A percentile compares a stretch with the other conserved stretches of the same genome.
These are phyloP conservation scores for Hyphodiscus hymeniophilus DNA, from an alignment of 495 filamentous ascomycete species.

Conservation along the genomic window DNA sequence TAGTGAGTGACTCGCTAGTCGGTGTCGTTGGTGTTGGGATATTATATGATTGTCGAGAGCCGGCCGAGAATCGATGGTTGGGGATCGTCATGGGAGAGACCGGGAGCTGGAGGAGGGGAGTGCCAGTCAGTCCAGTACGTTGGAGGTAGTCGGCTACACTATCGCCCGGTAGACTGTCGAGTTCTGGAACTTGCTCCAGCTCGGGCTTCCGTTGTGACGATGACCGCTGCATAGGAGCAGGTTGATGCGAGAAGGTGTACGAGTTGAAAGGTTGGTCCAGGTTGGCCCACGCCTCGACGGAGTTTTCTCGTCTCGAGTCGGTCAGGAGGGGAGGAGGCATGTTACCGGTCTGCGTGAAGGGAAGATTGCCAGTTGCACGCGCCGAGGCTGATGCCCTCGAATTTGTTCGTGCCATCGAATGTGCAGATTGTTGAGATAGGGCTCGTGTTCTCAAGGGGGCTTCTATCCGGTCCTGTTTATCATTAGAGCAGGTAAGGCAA, in stretches of 20 bases:
- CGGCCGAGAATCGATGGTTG: slow-evolving; percentile 4
- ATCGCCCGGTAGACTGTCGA: background rate
- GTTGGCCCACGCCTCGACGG: slow-evolving; percentile 11
- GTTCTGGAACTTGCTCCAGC: slow-evolving; percentile 16
- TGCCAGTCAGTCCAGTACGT: slow-evolving; percentile 6
- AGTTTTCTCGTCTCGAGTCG: slow-evolving; percentile 13
- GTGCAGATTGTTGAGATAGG: slow-evolving; percentile 20
- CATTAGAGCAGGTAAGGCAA: slow-evolving; percentile 16
- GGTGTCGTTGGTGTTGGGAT: slow-evolving; percentile 18
- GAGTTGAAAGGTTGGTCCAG: slow-evolving; percentile 17
- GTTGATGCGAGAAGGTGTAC: slow-evolving; percentile 20
- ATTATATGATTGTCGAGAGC: slow-evolving; percentile 6
- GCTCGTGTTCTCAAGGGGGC: slow-evolving; percentile 3
- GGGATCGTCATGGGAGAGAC: background rate
- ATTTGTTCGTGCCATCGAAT: slow-evolving; percentile 19
- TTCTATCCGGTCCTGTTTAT: slow-evolving; percentile 18
- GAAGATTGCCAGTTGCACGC: slow-evolving; percentile 10
- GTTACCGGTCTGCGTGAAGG: slow-evolving; percentile 11
- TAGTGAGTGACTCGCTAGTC: slow-evolving; percentile 17
- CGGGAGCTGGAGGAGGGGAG: background rate
- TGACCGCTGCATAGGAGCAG: slow-evolving; percentile 26
- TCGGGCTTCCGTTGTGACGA: slow-evolving; percentile 27
- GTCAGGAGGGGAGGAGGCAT: slow-evolving; percentile 14
- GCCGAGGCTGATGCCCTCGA: slow-evolving; percentile 19
- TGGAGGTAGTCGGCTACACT: slow-evolving; percentile 14